These are phyloP conservation scores for Calonectria henricotiae DNA, from an alignment of 2,329 filamentous ascomycete species.

Conservation along the genomic window DNA sequence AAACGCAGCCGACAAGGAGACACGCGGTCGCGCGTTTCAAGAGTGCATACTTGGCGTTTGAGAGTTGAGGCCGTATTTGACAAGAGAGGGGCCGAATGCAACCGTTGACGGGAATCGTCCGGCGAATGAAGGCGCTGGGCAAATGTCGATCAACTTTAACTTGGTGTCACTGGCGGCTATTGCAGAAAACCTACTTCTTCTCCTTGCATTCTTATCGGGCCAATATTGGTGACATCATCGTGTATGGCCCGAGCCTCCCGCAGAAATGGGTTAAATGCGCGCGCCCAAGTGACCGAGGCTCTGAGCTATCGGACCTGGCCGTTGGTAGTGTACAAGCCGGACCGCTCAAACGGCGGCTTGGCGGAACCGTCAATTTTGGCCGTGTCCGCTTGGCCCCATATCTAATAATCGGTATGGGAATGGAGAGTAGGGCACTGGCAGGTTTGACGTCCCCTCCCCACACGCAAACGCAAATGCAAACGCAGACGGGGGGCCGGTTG, in stretches of 20 bases:
- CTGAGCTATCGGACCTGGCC: not conserved
- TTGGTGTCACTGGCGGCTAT: slow-evolving; percentile 25
- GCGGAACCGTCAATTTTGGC: not conserved
- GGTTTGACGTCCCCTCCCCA: slow-evolving; percentile 1
- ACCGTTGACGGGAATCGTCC: slow-evolving; percentile 29
- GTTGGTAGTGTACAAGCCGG: not conserved
- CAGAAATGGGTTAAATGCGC: not conserved
- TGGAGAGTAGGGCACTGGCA: not conserved
- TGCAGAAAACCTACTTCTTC: slow-evolving; percentile 15
- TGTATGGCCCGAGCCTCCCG: slow-evolving; percentile 3
- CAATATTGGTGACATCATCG: slow-evolving; percentile 13
- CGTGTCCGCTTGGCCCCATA: not conserved
- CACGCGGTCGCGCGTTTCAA: slow-evolving; percentile 48
- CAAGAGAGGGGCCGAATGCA: slow-evolving; percentile 41
- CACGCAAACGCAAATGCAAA: not conserved
- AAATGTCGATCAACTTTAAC: slow-evolving; percentile 23
- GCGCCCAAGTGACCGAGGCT: slow-evolving; percentile 6
- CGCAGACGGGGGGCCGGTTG: slow-evolving; percentile 5
- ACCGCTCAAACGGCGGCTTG: not conserved
- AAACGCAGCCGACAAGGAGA: slow-evolving; percentile 41
- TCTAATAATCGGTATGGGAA: not conserved
- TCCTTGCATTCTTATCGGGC: slow-evolving; percentile 3
- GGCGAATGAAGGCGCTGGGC: slow-evolving; percentile 18
- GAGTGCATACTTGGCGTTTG: slow-evolving; percentile 43
- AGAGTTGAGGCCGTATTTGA: slow-evolving; percentile 42